A percentile compares a stretch with the other conserved stretches of the same genome.
These are phyloP conservation scores for Fusarium sacchari DNA, from an alignment of 2,329 filamentous ascomycete species.

Conservation along the genomic window DNA sequence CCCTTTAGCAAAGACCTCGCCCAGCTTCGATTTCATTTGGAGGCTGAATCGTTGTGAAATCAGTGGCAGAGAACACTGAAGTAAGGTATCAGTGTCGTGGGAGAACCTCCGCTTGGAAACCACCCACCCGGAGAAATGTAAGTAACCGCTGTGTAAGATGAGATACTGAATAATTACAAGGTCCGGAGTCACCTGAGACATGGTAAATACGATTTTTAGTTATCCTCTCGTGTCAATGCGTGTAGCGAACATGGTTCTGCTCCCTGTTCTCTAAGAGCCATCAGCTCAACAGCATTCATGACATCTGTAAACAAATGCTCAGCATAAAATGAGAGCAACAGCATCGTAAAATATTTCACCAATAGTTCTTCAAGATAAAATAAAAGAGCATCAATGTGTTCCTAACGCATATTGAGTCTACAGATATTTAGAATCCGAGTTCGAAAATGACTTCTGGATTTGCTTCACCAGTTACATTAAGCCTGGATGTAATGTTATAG, in stretches of 20 bases:
- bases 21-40: fast-evolving
- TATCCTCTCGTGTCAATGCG: fast-evolving
- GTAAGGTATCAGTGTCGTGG: not conserved
- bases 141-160: not conserved
- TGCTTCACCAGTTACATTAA: not conserved
- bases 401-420: not conserved
- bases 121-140: not conserved
- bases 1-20: too few relatives aligned
- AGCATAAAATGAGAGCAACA: not conserved
- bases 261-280: not conserved
- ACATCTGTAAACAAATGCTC: not conserved
- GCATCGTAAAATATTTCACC: not conserved
- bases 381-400: fast-evolving
- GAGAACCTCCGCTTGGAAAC: not conserved
- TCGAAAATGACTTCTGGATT: not conserved
- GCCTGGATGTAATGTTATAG: not conserved
- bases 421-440: not conserved
- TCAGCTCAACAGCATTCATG: not conserved
- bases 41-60: fast-evolving
- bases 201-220: fast-evolving
- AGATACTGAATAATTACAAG: fast-evolving
- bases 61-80: not conserved
- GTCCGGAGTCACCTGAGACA: too few relatives aligned
- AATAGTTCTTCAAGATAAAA: too few relatives aligned
- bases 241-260: not conserved